These are phyloP conservation scores for Albatrellus ellisii DNA, from an alignment of 768 basidiomycete species.

Conservation along the genomic window DNA sequence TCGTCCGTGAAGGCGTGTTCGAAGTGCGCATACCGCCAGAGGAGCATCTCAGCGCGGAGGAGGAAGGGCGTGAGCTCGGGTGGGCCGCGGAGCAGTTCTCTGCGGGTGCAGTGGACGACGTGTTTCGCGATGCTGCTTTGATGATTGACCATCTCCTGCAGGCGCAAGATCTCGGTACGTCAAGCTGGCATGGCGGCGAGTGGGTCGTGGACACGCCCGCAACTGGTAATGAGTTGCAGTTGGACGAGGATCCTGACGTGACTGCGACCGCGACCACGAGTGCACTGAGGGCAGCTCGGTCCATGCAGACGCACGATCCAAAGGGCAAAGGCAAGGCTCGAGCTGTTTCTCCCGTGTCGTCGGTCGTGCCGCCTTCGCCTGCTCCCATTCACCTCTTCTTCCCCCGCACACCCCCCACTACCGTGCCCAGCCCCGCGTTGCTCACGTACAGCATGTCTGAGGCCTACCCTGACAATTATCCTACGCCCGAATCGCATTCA, in stretches of 20 bases:
- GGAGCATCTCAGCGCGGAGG: constrained; percentile 7
- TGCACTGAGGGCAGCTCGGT: too few relatives aligned
- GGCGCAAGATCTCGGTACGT: constrained; percentile 9
- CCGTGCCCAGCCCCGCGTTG: constrained; percentile 7
- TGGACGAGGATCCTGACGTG: neutral
- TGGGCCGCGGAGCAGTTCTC: constrained; percentile 11
- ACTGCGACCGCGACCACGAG: neutral
- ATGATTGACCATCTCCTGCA: constrained; percentile 10
- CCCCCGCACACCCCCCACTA: constrained; percentile 7
- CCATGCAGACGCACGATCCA: neutral
- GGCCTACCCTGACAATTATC: neutral
- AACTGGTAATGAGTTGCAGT: neutral
- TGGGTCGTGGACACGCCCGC: neutral
- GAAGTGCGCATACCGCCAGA: constrained; percentile 9
- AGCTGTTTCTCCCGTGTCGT: neutral
- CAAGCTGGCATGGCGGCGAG: constrained; percentile 1
- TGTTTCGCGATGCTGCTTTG: constrained; percentile 8
- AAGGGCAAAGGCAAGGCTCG: neutral
- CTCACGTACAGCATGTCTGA: constrained; percentile 8
- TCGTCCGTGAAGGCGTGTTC: constrained; percentile 13
- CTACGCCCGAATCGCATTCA: neutral
- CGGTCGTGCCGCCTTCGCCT: constrained; percentile 1
- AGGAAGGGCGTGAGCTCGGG: constrained; percentile 10
- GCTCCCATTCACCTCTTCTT: constrained; percentile 7
- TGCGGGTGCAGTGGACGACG: constrained; percentile 11